Evolutionary conservation across 2,329 filamentous ascomycete species (phyloP).

Genomic region (Nakataea oryzae): DNA sequence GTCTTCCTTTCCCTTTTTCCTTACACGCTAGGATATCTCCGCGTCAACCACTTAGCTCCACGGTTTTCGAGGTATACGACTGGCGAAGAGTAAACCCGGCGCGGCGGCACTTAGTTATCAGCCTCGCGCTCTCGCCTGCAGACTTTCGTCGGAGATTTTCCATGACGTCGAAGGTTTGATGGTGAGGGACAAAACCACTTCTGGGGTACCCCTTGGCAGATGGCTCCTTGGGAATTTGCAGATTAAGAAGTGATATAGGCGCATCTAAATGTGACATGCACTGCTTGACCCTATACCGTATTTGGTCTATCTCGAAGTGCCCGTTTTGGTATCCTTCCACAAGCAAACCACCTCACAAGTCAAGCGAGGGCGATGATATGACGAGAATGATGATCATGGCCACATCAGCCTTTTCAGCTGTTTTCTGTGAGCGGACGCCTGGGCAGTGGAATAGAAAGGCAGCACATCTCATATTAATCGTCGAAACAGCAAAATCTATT

Average conservation of each 20-base stretch:
- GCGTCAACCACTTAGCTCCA: constrained; percentile 57
- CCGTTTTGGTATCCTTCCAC: no score
- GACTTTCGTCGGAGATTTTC: constrained; percentile 58
- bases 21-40: constrained; percentile 79
- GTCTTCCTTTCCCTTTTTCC: not conserved
- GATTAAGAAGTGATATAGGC: not conserved
- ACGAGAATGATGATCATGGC: no score
- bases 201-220: not conserved
- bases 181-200: constrained; percentile 58
- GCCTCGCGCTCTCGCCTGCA: constrained; percentile 61
- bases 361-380: no score
- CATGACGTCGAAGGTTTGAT: constrained; percentile 73
- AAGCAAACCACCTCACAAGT: no score
- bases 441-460: constrained; percentile 1
- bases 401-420: no score
- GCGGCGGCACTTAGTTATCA: constrained; percentile 33
- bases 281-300: no score
- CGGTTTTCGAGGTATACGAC: constrained; percentile 89
- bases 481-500: constrained; percentile 1
- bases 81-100: constrained; percentile 67
- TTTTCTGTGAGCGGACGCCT: no score
- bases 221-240: not conserved
- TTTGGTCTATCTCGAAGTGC: no score
- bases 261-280: no score
- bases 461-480: constrained; percentile 6